Percentiles rank a stretch among this genome's conserved stretches.
These are phyloP conservation scores for Iberis pinnata DNA, from an alignment of 345 rosid genomes.

Conservation along the genomic window DNA sequence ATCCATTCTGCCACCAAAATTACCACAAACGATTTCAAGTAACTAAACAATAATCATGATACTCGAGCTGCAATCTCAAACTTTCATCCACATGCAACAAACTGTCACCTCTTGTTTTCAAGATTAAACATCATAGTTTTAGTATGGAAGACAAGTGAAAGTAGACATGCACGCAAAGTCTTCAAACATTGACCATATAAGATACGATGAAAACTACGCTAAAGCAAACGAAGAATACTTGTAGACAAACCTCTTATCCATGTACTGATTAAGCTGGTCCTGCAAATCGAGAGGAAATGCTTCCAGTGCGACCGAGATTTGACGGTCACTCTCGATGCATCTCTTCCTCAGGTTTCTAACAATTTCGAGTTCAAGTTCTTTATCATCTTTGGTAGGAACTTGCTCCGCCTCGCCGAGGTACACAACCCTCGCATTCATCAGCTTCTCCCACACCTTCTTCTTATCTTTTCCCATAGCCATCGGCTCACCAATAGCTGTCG, in stretches of 20 bases:
- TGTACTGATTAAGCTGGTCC: slow-evolving; percentile 54
- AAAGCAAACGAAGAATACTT: not conserved
- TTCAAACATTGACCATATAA: not conserved
- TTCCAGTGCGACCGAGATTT: slow-evolving; percentile 64
- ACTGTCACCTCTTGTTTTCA: too few species aligned
- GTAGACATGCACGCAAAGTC: not conserved
- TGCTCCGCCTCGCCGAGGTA: slow-evolving; percentile 93
- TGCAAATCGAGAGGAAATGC: slow-evolving; percentile 78
- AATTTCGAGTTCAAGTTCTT: slow-evolving; percentile 71
- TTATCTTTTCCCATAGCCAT: slow-evolving; percentile 78
- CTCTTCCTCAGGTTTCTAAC: slow-evolving; percentile 51
- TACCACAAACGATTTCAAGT: not conserved
- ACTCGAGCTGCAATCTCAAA: not conserved
- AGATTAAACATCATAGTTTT: not conserved
- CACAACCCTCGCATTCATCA: slow-evolving; percentile 70
- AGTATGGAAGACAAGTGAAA: not conserved
- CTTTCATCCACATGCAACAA: too few species aligned
- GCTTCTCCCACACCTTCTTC: slow-evolving; percentile 81
- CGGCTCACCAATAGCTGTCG: slow-evolving; percentile 87
- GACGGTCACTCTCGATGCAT: slow-evolving; percentile 53
- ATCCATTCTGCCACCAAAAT: slow-evolving; percentile 58
- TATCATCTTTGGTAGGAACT: slow-evolving; percentile 74
- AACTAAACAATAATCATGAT: not conserved
- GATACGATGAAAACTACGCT: not conserved
- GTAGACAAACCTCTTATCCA: slow-evolving; percentile 47